A percentile compares a stretch with the other conserved stretches of the same genome.
These are phyloP conservation scores for Nemania sp. DNA, from an alignment of 2,329 filamentous ascomycete genomes.

Conservation along the genomic window DNA sequence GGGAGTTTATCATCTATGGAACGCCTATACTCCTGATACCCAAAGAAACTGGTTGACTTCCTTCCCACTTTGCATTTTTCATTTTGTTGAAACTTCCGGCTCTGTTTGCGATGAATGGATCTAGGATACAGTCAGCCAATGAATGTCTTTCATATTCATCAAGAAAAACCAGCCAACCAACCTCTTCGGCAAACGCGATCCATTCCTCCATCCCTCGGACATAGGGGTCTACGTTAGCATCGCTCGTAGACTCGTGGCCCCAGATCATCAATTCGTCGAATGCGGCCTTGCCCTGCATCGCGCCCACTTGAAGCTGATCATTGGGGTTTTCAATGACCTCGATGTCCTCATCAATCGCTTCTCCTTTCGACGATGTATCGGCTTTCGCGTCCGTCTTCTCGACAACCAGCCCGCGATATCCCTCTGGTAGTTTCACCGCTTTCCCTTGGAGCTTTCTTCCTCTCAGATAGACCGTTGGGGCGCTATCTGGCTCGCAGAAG, in stretches of 20 bases:
- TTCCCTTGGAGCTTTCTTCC: constrained; percentile 79
- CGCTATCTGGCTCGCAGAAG: constrained; percentile 48
- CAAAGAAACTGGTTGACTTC: background rate
- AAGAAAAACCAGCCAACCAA: constrained; percentile 39
- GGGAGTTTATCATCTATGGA: background rate
- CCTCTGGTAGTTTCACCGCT: constrained; percentile 67
- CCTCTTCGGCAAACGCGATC: constrained; percentile 72
- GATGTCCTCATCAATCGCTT: constrained; percentile 41
- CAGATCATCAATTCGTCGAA: constrained; percentile 84
- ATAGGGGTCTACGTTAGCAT: constrained; percentile 68
- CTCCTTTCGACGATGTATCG: constrained; percentile 34
- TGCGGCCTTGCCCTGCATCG: constrained; percentile 64
- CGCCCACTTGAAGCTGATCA: constrained; percentile 54
- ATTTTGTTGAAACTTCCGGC: constrained; percentile 15
- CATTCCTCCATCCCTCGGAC: constrained; percentile 79
- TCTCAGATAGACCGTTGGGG: constrained; percentile 69
- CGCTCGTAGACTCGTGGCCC: constrained; percentile 73
- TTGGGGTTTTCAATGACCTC: constrained; percentile 52
- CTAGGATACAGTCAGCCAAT: constrained; percentile 33
- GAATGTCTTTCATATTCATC: background rate
- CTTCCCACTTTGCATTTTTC: background rate
- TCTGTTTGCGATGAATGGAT: constrained; percentile 42
- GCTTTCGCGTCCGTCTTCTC: constrained; percentile 49
- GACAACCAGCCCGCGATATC: constrained; percentile 69
- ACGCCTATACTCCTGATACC: constrained; percentile 4